phyloP scores from a whole-genome alignment of 2,329 filamentous ascomycete genomes.

The Sphaerulina populicola region DNA sequence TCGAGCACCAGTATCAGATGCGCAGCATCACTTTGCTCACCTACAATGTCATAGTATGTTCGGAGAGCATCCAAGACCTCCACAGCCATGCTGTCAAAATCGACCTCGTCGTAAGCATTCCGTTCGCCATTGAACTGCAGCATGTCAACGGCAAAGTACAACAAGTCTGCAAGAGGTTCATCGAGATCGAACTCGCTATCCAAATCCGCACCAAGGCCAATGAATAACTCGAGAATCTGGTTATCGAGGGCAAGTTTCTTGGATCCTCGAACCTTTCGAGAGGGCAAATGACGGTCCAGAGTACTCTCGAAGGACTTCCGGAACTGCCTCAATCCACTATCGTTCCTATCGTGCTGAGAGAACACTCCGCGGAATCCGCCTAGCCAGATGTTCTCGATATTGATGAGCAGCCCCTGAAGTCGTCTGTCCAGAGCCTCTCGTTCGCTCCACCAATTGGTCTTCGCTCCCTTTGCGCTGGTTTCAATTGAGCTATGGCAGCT shows the following conservation, averaged over 20 bases:
- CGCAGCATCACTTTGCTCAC: constrained; percentile 32
- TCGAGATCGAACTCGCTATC: constrained; percentile 66
- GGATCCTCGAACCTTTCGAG: constrained; percentile 52
- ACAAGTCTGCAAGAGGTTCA: constrained; percentile 78
- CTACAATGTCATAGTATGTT: constrained; percentile 57
- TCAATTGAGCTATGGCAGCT: constrained; percentile 69
- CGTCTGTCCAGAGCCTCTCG: constrained; percentile 70
- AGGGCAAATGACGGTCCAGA: constrained; percentile 77
- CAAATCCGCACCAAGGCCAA: constrained; percentile 69
- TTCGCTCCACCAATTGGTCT: constrained; percentile 81
- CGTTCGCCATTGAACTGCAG: constrained; percentile 92
- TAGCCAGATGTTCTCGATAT: constrained; percentile 88
- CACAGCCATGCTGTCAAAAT: constrained; percentile 84
- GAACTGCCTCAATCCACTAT: constrained; percentile 63
- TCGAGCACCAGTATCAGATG: constrained; percentile 89
- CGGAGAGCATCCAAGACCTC: constrained; percentile 78
- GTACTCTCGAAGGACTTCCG: constrained; percentile 68
- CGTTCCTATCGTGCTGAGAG: constrained; percentile 58
- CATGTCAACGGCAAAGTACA: constrained; percentile 95
- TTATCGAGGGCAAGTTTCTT: constrained; percentile 49
- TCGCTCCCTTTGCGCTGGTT: constrained; percentile 64
- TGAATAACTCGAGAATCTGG: constrained; percentile 75
- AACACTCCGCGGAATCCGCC: constrained; percentile 95
- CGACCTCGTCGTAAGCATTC: constrained; percentile 95
- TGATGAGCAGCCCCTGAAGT: constrained; percentile 67